Percentiles rank a stretch among this genome's conserved stretches.
Evolutionary conservation across 345 rosid genomes (phyloP).

Genomic region (Kernera saxatilis): DNA sequence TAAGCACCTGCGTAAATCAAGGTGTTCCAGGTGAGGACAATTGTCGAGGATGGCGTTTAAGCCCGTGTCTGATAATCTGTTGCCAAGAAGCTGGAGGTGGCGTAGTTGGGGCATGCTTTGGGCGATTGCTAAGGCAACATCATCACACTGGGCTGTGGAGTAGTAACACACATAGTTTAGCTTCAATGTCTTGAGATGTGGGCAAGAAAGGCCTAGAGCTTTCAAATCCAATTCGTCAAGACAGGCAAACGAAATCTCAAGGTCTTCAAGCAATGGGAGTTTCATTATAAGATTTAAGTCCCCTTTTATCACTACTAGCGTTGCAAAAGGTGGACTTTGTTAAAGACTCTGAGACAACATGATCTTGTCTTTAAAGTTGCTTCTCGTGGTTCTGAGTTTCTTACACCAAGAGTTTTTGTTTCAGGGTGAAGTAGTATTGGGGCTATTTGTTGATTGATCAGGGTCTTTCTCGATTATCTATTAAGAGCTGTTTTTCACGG

Average conservation of each 20-base stretch:
- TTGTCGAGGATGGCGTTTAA: neutral
- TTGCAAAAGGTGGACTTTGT: too few relatives aligned
- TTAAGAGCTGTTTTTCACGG: neutral
- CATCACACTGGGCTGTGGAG: neutral
- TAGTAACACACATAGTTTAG: neutral
- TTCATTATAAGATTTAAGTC: too few relatives aligned
- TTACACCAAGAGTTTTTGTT: neutral
- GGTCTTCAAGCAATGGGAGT: neutral
- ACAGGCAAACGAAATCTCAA: neutral
- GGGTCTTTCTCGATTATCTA: constrained; percentile 1
- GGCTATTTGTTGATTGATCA: neutral
- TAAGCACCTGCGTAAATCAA: neutral
- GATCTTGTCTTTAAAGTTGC: neutral
- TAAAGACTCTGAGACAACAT: too few relatives aligned
- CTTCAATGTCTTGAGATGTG: constrained; percentile 4
- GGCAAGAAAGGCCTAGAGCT: neutral
- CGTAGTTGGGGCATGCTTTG: neutral
- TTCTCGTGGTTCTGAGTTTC: neutral
- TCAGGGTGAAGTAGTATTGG: neutral
- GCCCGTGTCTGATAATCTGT: neutral
- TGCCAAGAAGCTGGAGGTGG: neutral
- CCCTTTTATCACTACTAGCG: too few relatives aligned
- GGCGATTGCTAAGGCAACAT: neutral
- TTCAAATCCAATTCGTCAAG: neutral
- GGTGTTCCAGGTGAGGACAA: neutral